Evolutionary conservation across 2,329 filamentous ascomycete species (phyloP), one percentile per base, ranked within the genome.

Genomic region (Alternaria ethzedia): DNA sequence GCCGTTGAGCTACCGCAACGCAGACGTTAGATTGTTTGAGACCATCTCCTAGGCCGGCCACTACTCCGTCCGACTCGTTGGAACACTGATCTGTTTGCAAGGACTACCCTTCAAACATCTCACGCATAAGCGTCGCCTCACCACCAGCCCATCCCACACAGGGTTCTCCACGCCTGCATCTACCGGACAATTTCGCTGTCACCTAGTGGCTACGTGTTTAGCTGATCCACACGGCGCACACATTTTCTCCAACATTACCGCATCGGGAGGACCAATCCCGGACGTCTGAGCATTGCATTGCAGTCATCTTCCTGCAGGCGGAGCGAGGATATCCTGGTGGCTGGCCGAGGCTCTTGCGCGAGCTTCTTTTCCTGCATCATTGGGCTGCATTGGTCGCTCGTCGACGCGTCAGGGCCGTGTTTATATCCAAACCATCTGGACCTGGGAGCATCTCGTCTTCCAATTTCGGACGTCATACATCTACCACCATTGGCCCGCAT

Each of bases 241-340:
- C 70, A 59, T 70, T 64, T 74, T 75, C 76, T 75, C 70, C 70
- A 76, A 59, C 72, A 78, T 77, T 78, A 75, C 78, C 75, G 65
- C 62, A 76, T 78, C 76, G 75, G 77, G 78, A 74, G 67, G 66
- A 68, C 66, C 65, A 59, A 66, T 73, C 74, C 76, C 78, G 71
- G 74, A 66, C 72, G 69, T 68, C 67, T 69, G 71, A 67, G 50
- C 60, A 58, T 59, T 65, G 65, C 70, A 61, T 52, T 57, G 51
- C 67, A 70, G 61, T 71, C 71, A 75, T 72, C 75, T 75, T 78
- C 75, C 75, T 77, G 70, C 71, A 75, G 64, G 72, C 32, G 52
- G 46, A 65, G 70, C 77, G 77, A 79, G 77, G 76, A 74, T 78
- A 79, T 72, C 78, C 78, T 77, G 73, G 76, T 61, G 59, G 66